Conservation (phyloP, 306 rosid genomes). For the Mimosa pudica region DNA sequence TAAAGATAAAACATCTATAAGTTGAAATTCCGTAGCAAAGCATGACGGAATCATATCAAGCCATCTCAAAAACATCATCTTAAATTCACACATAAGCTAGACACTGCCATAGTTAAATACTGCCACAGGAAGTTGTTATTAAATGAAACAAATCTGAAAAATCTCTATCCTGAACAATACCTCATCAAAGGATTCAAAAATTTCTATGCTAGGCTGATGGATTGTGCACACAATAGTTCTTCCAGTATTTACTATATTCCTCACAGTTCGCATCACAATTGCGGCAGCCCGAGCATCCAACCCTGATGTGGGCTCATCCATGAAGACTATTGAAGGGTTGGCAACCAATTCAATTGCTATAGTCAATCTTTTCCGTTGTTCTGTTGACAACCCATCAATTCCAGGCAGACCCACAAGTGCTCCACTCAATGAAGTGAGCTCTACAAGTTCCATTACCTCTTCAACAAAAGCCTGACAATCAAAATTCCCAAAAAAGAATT, state of each 20-base stretch:
- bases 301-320: slow-evolving; percentile 95
- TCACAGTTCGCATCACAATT: slow-evolving; percentile 85
- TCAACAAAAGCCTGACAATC: slow-evolving; percentile 72
- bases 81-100: background rate
- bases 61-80: background rate
- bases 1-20: slow-evolving; percentile 11
- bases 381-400: slow-evolving; percentile 74
- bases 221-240: slow-evolving; percentile 88
- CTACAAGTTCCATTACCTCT: slow-evolving; percentile 91
- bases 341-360: slow-evolving; percentile 87
- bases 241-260: slow-evolving; percentile 83
- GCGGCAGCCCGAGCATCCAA: slow-evolving; percentile 88
- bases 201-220: slow-evolving; percentile 90
- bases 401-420: slow-evolving; percentile 82
- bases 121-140: background rate
- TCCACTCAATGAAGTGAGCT: slow-evolving; percentile 64
- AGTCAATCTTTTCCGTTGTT: slow-evolving; percentile 82
- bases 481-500: slow-evolving; percentile 17
- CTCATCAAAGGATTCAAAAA: slow-evolving; percentile 90
- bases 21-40: background rate
- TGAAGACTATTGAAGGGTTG: slow-evolving; percentile 79
- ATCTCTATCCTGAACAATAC: slow-evolving; percentile 31
- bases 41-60: background rate
- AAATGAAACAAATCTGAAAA: background rate
- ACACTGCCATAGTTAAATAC: background rate